A percentile compares a stretch with the other conserved stretches of the same genome.
Conservation (phyloP, 352 stramenopile species). For the Globisporangium spinosum region DNA sequence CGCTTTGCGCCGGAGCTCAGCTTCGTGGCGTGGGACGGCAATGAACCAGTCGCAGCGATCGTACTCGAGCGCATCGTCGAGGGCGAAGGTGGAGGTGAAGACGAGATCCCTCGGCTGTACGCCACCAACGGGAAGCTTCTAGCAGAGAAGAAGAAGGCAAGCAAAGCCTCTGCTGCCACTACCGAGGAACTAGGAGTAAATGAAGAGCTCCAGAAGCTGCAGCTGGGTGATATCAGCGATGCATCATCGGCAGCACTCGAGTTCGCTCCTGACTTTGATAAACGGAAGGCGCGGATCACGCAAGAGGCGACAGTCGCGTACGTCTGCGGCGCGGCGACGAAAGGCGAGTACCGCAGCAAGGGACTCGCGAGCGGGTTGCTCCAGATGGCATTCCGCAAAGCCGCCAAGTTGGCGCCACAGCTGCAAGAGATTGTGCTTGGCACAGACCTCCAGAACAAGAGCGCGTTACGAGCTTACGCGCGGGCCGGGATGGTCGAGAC, state of each 20-base stretch:
- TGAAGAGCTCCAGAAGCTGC: neutral
- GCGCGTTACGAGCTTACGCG: conserved; percentile 18
- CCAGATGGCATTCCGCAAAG: neutral
- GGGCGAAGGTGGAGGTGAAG: conserved; percentile 1
- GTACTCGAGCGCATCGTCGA: conserved; percentile 5
- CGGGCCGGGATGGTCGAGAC: conserved; percentile 22
- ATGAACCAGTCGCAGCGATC: neutral
- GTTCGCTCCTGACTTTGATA: neutral
- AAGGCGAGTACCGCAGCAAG: neutral
- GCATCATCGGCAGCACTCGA: neutral
- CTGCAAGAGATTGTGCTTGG: conserved; percentile 14
- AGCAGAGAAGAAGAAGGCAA: neutral
- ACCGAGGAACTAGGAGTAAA: neutral
- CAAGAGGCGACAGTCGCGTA: neutral
- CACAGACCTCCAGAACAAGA: conserved; percentile 17
- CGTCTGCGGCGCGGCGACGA: neutral
- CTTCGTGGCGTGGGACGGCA: conserved; percentile 2
- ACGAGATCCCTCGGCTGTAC: neutral
- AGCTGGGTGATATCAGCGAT: neutral
- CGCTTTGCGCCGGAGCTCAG: conserved; percentile 19
- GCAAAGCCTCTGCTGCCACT: neutral
- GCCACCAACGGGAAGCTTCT: neutral
- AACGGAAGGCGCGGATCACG: neutral
- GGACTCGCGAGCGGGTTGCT: neutral
- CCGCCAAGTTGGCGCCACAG: neutral